These are phyloP conservation scores for Fonsecaea erecta DNA, from an alignment of 2,329 filamentous ascomycete species.

Conservation along the genomic window DNA sequence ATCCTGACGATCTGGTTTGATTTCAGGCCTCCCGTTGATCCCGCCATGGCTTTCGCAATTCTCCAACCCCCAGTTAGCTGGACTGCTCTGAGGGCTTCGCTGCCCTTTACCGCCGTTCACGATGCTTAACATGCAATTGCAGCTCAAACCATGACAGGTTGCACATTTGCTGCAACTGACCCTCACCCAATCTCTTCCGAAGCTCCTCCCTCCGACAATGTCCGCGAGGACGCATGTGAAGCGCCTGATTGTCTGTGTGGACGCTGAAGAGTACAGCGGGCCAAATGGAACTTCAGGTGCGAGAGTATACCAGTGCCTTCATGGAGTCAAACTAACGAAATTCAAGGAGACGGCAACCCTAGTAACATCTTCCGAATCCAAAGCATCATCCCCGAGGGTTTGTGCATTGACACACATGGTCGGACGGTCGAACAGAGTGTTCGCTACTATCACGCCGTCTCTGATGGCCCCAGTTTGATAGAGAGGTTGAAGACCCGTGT, in stretches of 20 bases:
- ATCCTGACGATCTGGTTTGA: not conserved
- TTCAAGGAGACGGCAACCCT: constrained; percentile 21
- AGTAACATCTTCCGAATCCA: constrained; percentile 33
- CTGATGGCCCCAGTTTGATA: constrained; percentile 24
- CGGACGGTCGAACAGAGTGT: constrained; percentile 29
- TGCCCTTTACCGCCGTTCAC: not conserved
- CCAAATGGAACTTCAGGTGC: constrained; percentile 23
- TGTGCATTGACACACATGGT: constrained; percentile 24
- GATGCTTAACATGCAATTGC: not conserved
- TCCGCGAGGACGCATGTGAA: constrained; percentile 51
- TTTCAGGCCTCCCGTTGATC: not conserved
- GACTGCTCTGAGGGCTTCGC: not conserved
- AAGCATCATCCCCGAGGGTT: constrained; percentile 22
- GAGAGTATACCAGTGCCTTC: not conserved
- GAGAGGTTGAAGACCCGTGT: constrained; percentile 29
- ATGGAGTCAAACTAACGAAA: constrained; percentile 13
- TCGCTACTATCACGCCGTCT: constrained; percentile 30
- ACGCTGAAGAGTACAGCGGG: constrained; percentile 17
- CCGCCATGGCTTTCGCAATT: not conserved
- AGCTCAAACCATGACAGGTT: not conserved
- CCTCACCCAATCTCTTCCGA: not conserved
- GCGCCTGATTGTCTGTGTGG: constrained; percentile 33
- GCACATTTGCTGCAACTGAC: not conserved
- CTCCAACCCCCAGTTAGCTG: not conserved
- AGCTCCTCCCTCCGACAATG: constrained; percentile 35